A percentile compares a stretch with the other conserved stretches of the same genome.
These are phyloP conservation scores for Talaromyces adpressus DNA, from an alignment of 495 filamentous ascomycete genomes.

Conservation along the genomic window DNA sequence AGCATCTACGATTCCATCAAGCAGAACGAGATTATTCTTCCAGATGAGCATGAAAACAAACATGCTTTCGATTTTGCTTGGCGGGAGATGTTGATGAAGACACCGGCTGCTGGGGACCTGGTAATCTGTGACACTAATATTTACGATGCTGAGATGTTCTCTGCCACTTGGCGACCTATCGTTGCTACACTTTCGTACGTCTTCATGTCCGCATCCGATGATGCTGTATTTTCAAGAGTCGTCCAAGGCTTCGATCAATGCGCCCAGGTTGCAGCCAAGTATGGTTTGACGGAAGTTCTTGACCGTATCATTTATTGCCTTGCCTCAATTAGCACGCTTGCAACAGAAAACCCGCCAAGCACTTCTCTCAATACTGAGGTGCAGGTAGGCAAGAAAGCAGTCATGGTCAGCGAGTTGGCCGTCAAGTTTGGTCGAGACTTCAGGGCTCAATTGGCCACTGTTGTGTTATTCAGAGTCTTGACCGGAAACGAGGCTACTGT, in stretches of 20 bases:
- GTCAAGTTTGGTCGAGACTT: constrained; percentile 95
- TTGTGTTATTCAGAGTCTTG: constrained; percentile 88
- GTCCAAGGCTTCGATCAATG: constrained; percentile 95
- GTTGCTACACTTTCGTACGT: constrained; percentile 94
- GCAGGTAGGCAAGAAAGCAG: constrained; percentile 81
- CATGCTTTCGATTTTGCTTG: constrained; percentile 96
- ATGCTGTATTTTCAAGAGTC: constrained; percentile 90
- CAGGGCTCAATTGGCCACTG: constrained; percentile 84
- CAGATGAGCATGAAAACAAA: constrained; percentile 93
- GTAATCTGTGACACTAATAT: constrained; percentile 85
- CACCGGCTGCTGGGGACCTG: constrained; percentile 65
- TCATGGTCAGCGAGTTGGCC: constrained; percentile 98
- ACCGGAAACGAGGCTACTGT: constrained; percentile 74
- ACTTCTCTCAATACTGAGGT: constrained; percentile 94
- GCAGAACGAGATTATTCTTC: constrained; percentile 88
- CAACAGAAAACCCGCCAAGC: constrained; percentile 65
- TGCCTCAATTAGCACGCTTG: constrained; percentile 81
- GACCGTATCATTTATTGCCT: constrained; percentile 88
- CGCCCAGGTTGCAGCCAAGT: constrained; percentile 83
- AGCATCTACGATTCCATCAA: constrained; percentile 88
- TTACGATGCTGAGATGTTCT: constrained; percentile 96
- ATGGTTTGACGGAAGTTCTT: constrained; percentile 75
- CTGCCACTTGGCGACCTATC: constrained; percentile 90
- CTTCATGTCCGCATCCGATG: constrained; percentile 97
- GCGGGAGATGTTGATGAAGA: constrained; percentile 87